Evolutionary conservation across 2,329 filamentous ascomycete genomes (phyloP).

Genomic region (Purpureocillium takamizusanense): DNA sequence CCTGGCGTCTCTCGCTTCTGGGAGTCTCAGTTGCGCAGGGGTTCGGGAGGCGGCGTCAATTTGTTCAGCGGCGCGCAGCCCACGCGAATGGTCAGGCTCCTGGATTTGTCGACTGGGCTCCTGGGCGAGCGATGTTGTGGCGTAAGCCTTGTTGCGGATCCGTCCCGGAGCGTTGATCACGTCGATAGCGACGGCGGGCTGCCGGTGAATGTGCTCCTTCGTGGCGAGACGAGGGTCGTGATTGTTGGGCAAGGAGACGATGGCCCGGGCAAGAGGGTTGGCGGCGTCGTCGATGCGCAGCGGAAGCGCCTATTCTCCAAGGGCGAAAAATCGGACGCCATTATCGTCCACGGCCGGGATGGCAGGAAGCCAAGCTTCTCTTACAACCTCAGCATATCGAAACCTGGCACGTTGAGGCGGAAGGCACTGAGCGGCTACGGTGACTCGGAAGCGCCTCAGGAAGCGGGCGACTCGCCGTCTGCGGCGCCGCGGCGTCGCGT

Average conservation of each 20-base stretch:
- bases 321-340: constrained; percentile 37
- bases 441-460: constrained; percentile 8
- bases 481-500: constrained; percentile 19
- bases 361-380: constrained; percentile 27
- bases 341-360: constrained; percentile 43
- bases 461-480: constrained; percentile 12
- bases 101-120: constrained; percentile 42
- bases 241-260: constrained; percentile 45
- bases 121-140: constrained; percentile 49
- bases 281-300: constrained; percentile 23
- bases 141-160: constrained; percentile 34
- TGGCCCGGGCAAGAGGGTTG: constrained; percentile 32
- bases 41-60: constrained; percentile 40
- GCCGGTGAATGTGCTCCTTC: constrained; percentile 43
- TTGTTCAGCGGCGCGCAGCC: constrained; percentile 47
- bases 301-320: constrained; percentile 25
- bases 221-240: constrained; percentile 47
- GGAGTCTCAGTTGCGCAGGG: constrained; percentile 48
- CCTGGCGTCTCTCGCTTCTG: constrained; percentile 47
- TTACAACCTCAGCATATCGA: constrained; percentile 42
- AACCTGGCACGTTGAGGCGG: constrained; percentile 25
- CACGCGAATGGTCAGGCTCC: constrained; percentile 45
- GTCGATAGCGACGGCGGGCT: constrained; percentile 26
- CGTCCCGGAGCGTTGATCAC: constrained; percentile 13
- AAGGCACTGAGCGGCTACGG: constrained; percentile 18